Base-by-base conservation (phyloP, 2,329 filamentous ascomycete species). In the Colletotrichum sp. region DNA sequence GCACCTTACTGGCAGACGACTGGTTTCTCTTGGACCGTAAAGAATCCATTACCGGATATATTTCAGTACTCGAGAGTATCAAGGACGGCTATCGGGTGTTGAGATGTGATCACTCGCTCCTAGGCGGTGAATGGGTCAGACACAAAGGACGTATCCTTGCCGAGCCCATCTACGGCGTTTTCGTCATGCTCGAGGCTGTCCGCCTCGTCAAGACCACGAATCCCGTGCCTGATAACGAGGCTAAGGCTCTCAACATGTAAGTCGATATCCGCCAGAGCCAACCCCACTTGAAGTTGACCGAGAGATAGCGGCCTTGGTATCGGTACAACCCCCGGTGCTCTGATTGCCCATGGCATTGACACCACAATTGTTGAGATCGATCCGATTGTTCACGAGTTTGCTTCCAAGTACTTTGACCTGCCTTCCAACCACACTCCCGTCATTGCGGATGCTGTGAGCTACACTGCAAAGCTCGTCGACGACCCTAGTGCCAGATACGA, bases 291-390 rank as follows among this genome's bases (percentile, higher is more conserved):
- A 10, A 16, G 32, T 52, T 75, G n/a, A 75, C 21, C n/a, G 3
- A 16, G 21, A 16, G 24, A 52, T 64, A 96, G 94, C 79, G 97
- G 97, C 8, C 92, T 99, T 24, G 97, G 97, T 61, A 95, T 99
- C 74, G 97, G 97, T 52, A 99, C 96, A 0, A 95, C 95, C 0
- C 96, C 96, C 0, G 94, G 95, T 55, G 96, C 96, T 7, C 86
- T 99, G 16, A 94, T 98, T 72, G 90, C 92, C 7, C 97, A 98
- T 80, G 95, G 96, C 6, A 95, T 99, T 81, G 91, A 96, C 80
- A 99, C 96, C 1, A 99, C 96, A 0, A 94, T 98, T 77, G 94
- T 99, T 18, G 97, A 99, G 84, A 95, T 99, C 71, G 97, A 99
- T 81, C 96, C 96, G 0, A 92, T 94, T 2, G 96, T 99, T 28